Evolutionary conservation across 2,329 filamentous ascomycete genomes (phyloP).

Genomic region (Diaporthe sp.): DNA sequence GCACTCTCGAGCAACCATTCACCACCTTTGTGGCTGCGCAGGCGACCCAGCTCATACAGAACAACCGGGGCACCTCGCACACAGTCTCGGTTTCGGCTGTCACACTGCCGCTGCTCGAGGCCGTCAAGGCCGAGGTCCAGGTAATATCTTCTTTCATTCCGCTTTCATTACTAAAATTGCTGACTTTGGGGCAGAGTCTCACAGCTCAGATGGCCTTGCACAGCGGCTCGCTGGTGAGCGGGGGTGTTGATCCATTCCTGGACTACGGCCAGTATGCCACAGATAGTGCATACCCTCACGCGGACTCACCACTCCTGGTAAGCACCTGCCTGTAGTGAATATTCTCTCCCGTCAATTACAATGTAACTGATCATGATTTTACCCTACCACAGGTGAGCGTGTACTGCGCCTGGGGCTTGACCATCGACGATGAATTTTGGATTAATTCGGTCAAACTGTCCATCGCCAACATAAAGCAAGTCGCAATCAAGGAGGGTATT

Average conservation of each 20-base stretch:
- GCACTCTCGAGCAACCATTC: slow-evolving; percentile 39
- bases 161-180: not conserved
- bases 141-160: slow-evolving; percentile 24
- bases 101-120: slow-evolving; percentile 44
- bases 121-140: slow-evolving; percentile 44
- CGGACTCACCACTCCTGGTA: slow-evolving; percentile 46
- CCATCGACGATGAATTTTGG: slow-evolving; percentile 48
- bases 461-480: slow-evolving; percentile 45
- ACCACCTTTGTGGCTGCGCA: slow-evolving; percentile 40
- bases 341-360: rapidly evolving
- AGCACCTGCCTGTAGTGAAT: not conserved
- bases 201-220: slow-evolving; percentile 23
- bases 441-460: slow-evolving; percentile 43
- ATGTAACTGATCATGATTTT: not conserved
- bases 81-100: slow-evolving; percentile 47
- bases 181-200: not conserved
- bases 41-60: slow-evolving; percentile 42
- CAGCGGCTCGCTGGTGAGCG: slow-evolving; percentile 44
- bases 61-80: slow-evolving; percentile 46
- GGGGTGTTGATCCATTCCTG: slow-evolving; percentile 49
- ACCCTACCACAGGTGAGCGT: slow-evolving; percentile 45
- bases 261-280: slow-evolving; percentile 48
- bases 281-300: slow-evolving; percentile 49
- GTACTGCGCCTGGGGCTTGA: slow-evolving; percentile 46
- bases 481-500: slow-evolving; percentile 48